Evolutionary conservation across 352 stramenopile genomes (phyloP).

Genomic region (Phytophthora pluvialis): DNA sequence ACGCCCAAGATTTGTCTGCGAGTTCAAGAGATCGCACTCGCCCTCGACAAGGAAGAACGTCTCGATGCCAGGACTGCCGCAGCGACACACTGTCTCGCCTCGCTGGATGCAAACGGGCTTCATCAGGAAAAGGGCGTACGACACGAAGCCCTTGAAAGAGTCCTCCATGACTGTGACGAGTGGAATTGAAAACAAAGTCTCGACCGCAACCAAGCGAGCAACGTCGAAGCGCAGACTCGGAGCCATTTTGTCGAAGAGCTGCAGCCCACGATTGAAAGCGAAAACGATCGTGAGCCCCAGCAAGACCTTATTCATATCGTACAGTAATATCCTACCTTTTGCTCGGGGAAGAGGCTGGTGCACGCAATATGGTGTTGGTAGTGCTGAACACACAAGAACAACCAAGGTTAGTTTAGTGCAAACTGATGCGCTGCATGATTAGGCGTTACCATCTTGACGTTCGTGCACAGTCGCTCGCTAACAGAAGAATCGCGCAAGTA

Average conservation of each 20-base stretch:
- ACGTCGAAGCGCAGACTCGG: slow-evolving; percentile 85
- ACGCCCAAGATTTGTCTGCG: slow-evolving; percentile 55
- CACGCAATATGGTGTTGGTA: slow-evolving; percentile 75
- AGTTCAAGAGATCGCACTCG: slow-evolving; percentile 84
- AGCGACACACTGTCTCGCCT: slow-evolving; percentile 79
- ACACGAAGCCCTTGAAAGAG: slow-evolving; percentile 90
- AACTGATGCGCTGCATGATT: neutral
- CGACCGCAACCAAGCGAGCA: slow-evolving; percentile 73
- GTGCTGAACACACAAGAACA: slow-evolving; percentile 45
- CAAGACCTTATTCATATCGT: neutral
- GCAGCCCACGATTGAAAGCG: neutral
- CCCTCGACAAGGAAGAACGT: slow-evolving; percentile 89
- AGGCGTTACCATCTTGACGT: slow-evolving; percentile 63
- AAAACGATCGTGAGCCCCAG: neutral
- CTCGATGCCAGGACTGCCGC: slow-evolving; percentile 69
- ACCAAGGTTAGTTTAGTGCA: slow-evolving; percentile 5
- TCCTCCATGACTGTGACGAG: slow-evolving; percentile 89
- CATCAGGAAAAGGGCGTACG: slow-evolving; percentile 83
- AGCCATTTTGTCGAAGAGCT: slow-evolving; percentile 86
- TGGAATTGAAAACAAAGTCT: slow-evolving; percentile 81
- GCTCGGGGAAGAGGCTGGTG: slow-evolving; percentile 79
- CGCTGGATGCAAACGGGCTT: slow-evolving; percentile 75
- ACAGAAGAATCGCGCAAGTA: slow-evolving; percentile 76
- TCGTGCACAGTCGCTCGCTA: slow-evolving; percentile 57
- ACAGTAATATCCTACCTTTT: slow-evolving; percentile 58